A percentile compares a stretch with the other conserved stretches of the same genome.
phyloP scores from a whole-genome alignment of 2,329 filamentous ascomycete species.

The Zelopaecilomyces penicillatus region DNA sequence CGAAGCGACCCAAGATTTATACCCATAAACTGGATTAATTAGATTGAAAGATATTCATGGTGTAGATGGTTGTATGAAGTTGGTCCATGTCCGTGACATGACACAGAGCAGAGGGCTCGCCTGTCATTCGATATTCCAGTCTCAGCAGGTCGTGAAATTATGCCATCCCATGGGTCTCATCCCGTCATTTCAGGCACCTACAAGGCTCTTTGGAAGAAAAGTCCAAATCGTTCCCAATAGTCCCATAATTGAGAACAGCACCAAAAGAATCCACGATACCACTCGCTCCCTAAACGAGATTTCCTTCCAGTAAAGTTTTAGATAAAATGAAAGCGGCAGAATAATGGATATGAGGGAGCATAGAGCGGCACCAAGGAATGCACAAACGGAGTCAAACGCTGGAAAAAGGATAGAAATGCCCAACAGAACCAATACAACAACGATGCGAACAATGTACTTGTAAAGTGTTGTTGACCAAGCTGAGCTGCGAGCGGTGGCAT shows the following conservation, averaged over 20 bases:
- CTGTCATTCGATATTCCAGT: no score
- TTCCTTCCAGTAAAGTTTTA: constrained; percentile 77
- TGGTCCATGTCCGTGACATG: no score
- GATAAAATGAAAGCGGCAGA: constrained; percentile 76
- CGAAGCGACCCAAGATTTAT: no score
- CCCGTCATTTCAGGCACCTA: constrained; percentile 40
- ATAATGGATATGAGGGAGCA: constrained; percentile 95
- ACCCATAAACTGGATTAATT: no score
- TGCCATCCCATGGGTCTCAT: neutral
- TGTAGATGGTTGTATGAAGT: no score
- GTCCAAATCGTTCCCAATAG: constrained; percentile 77
- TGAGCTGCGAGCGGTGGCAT: constrained; percentile 31
- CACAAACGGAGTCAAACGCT: constrained; percentile 83
- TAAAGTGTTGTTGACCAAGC: constrained; percentile 36
- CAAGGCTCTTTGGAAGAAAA: constrained; percentile 70
- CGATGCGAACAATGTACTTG: constrained; percentile 55
- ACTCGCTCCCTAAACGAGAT: constrained; percentile 55
- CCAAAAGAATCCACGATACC: constrained; percentile 60
- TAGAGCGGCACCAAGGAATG: constrained; percentile 77
- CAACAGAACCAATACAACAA: constrained; percentile 64
- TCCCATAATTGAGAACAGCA: constrained; percentile 61
- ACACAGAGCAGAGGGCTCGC: no score
- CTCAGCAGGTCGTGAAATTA: no score
- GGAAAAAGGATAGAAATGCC: constrained; percentile 62
- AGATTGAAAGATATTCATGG: no score